phyloP scores from a whole-genome alignment of 768 basidiomycete species.

The Lentinula boryana region DNA sequence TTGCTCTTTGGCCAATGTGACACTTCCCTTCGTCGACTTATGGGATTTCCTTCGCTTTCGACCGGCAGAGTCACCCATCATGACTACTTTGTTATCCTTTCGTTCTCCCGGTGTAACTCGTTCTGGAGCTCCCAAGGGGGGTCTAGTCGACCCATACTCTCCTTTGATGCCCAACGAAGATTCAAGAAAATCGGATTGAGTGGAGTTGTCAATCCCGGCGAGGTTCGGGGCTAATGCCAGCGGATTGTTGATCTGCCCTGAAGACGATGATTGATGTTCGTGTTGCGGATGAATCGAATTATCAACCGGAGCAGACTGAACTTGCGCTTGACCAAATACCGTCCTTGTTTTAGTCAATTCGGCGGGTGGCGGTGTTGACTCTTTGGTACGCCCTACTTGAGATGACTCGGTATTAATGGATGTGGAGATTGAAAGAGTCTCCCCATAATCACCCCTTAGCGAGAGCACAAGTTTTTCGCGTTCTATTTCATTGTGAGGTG shows the following conservation, averaged over 20 bases:
- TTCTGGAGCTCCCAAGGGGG: no score
- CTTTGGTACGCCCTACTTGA: no score
- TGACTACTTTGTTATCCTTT: neutral
- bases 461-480: no score
- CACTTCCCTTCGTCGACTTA: neutral
- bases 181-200: neutral
- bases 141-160: neutral
- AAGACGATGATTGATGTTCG: neutral
- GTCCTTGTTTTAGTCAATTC: no score
- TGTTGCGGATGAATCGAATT: no score
- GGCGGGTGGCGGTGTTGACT: no score
- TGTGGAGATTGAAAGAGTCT: no score
- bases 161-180: neutral
- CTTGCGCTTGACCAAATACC: no score
- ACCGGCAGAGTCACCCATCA: neutral
- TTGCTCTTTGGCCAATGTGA: neutral
- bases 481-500: no score
- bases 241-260: neutral
- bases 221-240: neutral
- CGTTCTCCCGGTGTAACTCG: neutral
- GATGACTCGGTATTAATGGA: no score
- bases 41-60: neutral
- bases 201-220: neutral
- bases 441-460: no score
- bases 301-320: no score